Percentiles rank a stretch among this genome's conserved stretches.
Conservation (phyloP, 129 eudicot species). For the Smallanthus sonchifolius region DNA sequence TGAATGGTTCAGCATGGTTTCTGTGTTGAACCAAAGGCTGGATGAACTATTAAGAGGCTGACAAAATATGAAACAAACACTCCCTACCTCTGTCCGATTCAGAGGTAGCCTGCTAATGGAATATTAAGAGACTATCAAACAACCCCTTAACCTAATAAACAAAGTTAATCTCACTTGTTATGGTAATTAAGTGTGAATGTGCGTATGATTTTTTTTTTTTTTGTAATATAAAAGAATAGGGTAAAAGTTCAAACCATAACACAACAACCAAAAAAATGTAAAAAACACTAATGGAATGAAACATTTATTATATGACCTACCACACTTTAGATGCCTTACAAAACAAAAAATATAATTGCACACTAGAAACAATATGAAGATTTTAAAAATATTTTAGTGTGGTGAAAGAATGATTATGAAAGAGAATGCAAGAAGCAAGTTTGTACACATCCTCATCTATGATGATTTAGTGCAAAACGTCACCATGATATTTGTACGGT, state of each 20-base stretch:
- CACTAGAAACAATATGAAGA: slow-evolving; percentile 2
- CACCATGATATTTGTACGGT: slow-evolving; percentile 27
- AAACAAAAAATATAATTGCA: neutral
- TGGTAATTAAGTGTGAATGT: neutral
- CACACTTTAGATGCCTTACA: neutral
- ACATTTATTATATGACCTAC: neutral
- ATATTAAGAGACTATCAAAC: too few species aligned
- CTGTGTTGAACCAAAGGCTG: too few species aligned
- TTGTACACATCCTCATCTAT: slow-evolving; percentile 15
- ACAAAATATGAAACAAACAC: too few species aligned
- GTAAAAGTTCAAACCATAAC: neutral
- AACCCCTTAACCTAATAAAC: too few species aligned
- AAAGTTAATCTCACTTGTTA: neutral
- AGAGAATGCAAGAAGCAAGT: slow-evolving; percentile 6
- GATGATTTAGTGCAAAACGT: slow-evolving; percentile 25
- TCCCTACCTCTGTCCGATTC: too few species aligned
- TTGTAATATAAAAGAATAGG: neutral
- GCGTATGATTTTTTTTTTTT: neutral
- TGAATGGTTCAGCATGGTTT: too few species aligned
- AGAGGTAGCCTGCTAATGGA: too few species aligned
- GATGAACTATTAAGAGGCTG: too few species aligned
- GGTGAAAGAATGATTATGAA: slow-evolving; percentile 12
- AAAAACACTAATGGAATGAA: neutral
- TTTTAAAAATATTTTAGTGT: slow-evolving; percentile 3
- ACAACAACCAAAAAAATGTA: neutral